These are phyloP conservation scores for Oligophagozyma castellii DNA, from an alignment of 1,139 yeast genomes.

Conservation along the genomic window DNA sequence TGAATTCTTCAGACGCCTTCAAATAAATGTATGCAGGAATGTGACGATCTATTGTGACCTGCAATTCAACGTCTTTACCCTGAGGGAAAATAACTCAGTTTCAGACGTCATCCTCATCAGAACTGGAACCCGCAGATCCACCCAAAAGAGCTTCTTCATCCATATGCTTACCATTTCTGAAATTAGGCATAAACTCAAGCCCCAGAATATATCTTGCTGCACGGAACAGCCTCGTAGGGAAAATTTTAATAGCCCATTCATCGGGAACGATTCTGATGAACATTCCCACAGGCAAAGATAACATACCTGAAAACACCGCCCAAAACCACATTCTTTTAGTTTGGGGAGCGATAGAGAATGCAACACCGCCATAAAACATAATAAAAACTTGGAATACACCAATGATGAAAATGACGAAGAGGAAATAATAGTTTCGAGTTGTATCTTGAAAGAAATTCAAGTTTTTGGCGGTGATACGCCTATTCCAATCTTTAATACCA, in stretches of 20 bases:
- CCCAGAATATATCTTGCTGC: conserved; percentile 34
- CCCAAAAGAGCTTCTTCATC: too few relatives aligned
- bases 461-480: conserved; percentile 44
- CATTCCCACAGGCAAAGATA: conserved; percentile 71
- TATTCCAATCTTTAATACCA: conserved; percentile 42
- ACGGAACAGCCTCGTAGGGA: conserved; percentile 52
- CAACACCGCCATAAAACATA: conserved; percentile 96
- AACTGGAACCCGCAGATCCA: too few relatives aligned
- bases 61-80: too few relatives aligned
- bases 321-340: conserved; percentile 84
- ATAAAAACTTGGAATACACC: conserved; percentile 76
- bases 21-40: too few relatives aligned
- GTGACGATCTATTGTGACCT: too few relatives aligned
- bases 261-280: conserved; percentile 75
- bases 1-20: too few relatives aligned
- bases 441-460: conserved; percentile 75
- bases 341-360: conserved; percentile 70
- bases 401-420: conserved; percentile 56
- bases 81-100: too few relatives aligned
- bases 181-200: conserved; percentile 34
- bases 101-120: too few relatives aligned
- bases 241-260: conserved; percentile 49
- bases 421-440: conserved; percentile 69
- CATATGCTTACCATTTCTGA: too few relatives aligned
- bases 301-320: conserved; percentile 69